Conservation (phyloP, 768 basidiomycete species). For the Collybiopsis luxurians region DNA sequence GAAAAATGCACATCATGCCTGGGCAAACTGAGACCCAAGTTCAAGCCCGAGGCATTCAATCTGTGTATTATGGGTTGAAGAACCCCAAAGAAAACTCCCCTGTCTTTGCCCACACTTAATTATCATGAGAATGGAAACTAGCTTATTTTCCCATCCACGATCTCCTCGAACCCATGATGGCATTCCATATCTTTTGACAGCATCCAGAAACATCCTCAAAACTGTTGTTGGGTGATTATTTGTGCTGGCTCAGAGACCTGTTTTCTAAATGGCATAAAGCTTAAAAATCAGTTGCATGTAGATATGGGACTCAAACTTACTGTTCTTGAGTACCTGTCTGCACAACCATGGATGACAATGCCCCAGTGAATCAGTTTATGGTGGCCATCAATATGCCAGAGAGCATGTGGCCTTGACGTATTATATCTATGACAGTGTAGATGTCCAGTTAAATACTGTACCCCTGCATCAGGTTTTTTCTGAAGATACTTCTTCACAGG, state of each 20-base stretch:
- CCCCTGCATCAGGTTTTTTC: slow-evolving; percentile 13
- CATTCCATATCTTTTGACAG: slow-evolving; percentile 16
- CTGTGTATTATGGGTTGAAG: slow-evolving; percentile 36
- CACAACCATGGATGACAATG: slow-evolving; percentile 26
- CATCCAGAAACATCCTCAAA: slow-evolving; percentile 21
- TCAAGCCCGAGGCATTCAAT: slow-evolving; percentile 48
- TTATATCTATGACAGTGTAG: slow-evolving; percentile 14
- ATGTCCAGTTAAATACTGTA: slow-evolving; percentile 19
- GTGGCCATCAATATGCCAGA: slow-evolving; percentile 24
- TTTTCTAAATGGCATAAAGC: background rate
- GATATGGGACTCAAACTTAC: slow-evolving; percentile 10
- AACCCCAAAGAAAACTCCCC: slow-evolving; percentile 34
- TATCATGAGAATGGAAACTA: slow-evolving; percentile 33
- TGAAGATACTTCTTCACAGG: too few species aligned
- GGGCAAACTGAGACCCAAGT: slow-evolving; percentile 35
- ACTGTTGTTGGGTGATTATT: slow-evolving; percentile 29
- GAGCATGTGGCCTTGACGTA: slow-evolving; percentile 18
- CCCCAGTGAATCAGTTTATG: slow-evolving; percentile 26
- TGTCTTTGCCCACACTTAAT: slow-evolving; percentile 23
- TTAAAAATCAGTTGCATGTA: background rate
- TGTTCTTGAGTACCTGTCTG: slow-evolving; percentile 28
- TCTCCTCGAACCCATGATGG: slow-evolving; percentile 32
- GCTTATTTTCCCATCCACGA: slow-evolving; percentile 32
- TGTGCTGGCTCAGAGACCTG: slow-evolving; percentile 22
- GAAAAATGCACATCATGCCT: slow-evolving; percentile 42